A percentile compares a stretch with the other conserved stretches of the same genome.
phyloP scores from a whole-genome alignment of 2,329 filamentous ascomycete genomes.

The Aspergillus aculeatus region DNA sequence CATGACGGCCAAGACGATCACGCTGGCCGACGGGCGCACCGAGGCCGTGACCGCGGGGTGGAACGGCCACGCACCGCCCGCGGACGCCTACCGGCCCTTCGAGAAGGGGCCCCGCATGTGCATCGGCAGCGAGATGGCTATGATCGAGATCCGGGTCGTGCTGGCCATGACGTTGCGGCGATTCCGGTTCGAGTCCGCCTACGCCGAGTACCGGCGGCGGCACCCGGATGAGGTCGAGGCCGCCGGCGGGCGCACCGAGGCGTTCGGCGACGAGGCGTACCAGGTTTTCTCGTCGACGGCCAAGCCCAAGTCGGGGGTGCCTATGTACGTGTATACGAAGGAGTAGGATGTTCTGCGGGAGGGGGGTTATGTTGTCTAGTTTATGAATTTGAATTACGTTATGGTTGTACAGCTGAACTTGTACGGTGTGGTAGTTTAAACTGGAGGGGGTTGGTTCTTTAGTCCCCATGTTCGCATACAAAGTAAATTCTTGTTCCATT shows the following conservation, averaged over 20 bases:
- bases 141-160: slow-evolving; percentile 4
- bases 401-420: too few species aligned
- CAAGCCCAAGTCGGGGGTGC: too few species aligned
- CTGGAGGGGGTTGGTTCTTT: too few species aligned
- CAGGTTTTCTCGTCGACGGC: not conserved
- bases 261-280: slow-evolving; percentile 7
- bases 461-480: too few species aligned
- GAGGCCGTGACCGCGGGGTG: not conserved
- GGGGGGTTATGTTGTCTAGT: too few species aligned
- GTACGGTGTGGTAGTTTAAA: too few species aligned
- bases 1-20: not conserved
- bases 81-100: slow-evolving; percentile 12
- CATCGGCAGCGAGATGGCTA: slow-evolving; percentile 7
- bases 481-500: too few species aligned
- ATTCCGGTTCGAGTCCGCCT: slow-evolving; percentile 8
- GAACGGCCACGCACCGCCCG: not conserved
- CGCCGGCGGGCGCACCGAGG: not conserved
- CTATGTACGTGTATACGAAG: too few species aligned
- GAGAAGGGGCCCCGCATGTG: slow-evolving; percentile 13
- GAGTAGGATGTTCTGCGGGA: too few species aligned
- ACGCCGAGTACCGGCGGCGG: slow-evolving; percentile 2
- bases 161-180: slow-evolving; percentile 3
- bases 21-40: not conserved
- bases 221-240: not conserved
- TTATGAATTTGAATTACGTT: too few species aligned